Conservation (phyloP, 495 filamentous ascomycete species). For the Hypoxylon intermedium region DNA sequence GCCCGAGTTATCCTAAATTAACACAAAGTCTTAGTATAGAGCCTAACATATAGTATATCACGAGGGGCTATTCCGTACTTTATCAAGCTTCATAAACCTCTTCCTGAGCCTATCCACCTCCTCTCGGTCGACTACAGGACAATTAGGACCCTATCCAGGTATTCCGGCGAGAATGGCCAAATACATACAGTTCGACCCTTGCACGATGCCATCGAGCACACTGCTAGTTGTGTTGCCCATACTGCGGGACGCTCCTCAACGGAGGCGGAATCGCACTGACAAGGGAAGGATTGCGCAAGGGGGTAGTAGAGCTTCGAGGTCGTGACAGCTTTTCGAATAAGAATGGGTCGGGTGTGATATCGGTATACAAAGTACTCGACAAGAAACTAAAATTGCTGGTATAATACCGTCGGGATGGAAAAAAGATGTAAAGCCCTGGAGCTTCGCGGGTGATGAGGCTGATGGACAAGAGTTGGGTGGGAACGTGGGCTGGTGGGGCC, state of each 20-base stretch:
- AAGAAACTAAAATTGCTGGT: background rate
- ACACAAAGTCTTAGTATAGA: background rate
- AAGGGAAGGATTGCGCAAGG: background rate
- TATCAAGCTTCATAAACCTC: conserved; percentile 99
- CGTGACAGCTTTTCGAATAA: background rate
- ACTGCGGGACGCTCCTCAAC: conserved; percentile 43
- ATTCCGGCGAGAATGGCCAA: background rate
- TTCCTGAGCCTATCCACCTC: conserved; percentile 95
- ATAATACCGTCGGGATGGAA: conserved; percentile 9
- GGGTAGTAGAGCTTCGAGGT: background rate
- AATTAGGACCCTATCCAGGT: background rate
- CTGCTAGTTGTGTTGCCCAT: conserved; percentile 86
- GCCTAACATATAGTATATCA: background rate
- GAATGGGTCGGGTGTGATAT: background rate
- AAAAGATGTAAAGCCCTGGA: conserved; percentile 16
- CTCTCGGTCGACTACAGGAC: conserved; percentile 82
- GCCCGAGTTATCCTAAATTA: conserved; percentile 85
- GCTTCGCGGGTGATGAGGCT: conserved; percentile 26
- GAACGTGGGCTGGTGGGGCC: conserved; percentile 35
- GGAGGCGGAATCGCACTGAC: conserved; percentile 21
- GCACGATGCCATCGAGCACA: conserved; percentile 93
- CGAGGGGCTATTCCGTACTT: conserved; percentile 62
- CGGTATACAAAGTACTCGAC: background rate
- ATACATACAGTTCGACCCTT: conserved; percentile 86
- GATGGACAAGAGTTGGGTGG: conserved; percentile 29